phyloP scores from a whole-genome alignment of 305 asterid genomes.

The Solanum chacoense region DNA sequence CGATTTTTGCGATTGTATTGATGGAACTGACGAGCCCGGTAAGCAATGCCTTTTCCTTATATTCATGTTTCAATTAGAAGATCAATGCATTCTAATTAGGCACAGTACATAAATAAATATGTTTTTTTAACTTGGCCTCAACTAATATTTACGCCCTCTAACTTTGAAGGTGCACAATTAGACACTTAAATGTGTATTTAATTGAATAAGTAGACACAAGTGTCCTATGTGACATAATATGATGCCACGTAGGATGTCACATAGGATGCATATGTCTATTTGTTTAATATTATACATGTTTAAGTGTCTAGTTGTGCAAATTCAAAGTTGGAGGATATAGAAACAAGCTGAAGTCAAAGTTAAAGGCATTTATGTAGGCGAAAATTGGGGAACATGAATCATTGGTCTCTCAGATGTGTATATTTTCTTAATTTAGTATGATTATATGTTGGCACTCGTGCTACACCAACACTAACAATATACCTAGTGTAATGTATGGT shows the following conservation, averaged over 20 bases:
- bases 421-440: no score
- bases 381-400: not conserved
- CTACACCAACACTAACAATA: not conserved
- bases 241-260: not conserved
- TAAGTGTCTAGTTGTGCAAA: not conserved
- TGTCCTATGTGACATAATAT: accelerated
- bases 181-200: not conserved
- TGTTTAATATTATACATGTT: no score
- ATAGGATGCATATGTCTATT: not conserved
- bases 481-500: not conserved
- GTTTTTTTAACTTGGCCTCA: not conserved
- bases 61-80: not conserved
- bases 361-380: not conserved
- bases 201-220: not conserved
- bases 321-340: not conserved
- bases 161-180: not conserved
- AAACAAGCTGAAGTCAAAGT: no score
- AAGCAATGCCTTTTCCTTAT: not conserved
- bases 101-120: not conserved
- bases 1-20: conserved; percentile 76
- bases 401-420: not conserved
- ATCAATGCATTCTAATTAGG: not conserved
- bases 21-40: conserved; percentile 96
- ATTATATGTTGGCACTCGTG: not conserved
- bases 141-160: not conserved